These are phyloP conservation scores for Cunninghamia lanceolata DNA, from an alignment of 75 land plant species.

Conservation along the genomic window DNA sequence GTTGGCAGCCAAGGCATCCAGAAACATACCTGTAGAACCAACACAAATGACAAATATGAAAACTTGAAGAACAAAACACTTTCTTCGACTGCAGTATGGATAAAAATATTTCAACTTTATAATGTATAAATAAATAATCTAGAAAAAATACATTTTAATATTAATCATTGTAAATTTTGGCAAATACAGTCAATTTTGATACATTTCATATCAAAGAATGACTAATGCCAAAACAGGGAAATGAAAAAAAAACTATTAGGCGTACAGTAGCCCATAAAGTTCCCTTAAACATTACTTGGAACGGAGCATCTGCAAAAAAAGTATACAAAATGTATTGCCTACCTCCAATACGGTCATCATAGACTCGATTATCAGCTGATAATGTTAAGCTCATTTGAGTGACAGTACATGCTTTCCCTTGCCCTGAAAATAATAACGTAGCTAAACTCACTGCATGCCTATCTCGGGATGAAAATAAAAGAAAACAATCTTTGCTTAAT, in stretches of 20 bases:
- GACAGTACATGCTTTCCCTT: slow-evolving; percentile 53
- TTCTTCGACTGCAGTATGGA: neutral
- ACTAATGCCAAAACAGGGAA: neutral
- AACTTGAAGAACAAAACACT: neutral
- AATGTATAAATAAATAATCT: neutral
- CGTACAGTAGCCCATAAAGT: neutral
- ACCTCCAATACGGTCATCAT: slow-evolving; percentile 85
- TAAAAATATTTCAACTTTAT: neutral
- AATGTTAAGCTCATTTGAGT: slow-evolving; percentile 83
- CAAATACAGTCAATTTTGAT: neutral
- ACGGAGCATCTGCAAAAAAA: neutral
- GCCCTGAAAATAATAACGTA: slow-evolving; percentile 33
- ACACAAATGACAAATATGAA: neutral
- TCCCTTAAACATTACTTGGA: neutral
- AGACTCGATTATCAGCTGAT: slow-evolving; percentile 92
- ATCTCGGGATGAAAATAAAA: neutral
- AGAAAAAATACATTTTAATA: neutral
- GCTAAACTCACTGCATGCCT: neutral
- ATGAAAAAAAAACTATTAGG: neutral
- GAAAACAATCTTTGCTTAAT: neutral
- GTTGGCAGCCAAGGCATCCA: slow-evolving; percentile 27
- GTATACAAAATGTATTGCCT: slow-evolving; percentile 7
- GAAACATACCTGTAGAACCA: slow-evolving; percentile 34
- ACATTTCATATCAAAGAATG: neutral
- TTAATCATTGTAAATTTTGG: neutral